Evolutionary conservation across 2,329 filamentous ascomycete genomes (phyloP), one percentile per base, ranked within the genome.

Genomic region (Chaetomiaceae sp.): DNA sequence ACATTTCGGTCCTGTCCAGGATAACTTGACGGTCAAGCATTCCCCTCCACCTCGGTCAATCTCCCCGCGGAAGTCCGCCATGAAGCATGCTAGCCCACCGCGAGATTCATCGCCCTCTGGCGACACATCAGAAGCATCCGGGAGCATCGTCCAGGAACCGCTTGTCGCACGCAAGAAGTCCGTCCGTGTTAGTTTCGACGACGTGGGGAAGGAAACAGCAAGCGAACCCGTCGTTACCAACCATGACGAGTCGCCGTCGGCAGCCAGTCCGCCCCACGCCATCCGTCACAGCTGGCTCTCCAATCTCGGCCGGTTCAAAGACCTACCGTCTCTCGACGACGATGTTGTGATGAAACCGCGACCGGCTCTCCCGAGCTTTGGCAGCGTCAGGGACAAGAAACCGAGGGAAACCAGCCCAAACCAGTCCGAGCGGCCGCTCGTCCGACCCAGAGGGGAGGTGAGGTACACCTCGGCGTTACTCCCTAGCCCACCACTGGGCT

Each of bases 161-260:
- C 43, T 60, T 2, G 27, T 66, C 1, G 60, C 68, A 16, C 73
- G 79, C 53, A 89, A 82, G 68, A 89, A 85, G 66, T 78, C 75
- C 34, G 79, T 79, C 1, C 76, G 87, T 20, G 87, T 91, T 41
- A 96, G 89, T 68, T 96, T 90, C 63, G 85, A 89, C 56, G 85
- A 89, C 44, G 76, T 78, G 30, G 74, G 69, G n/a, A 78, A 75
- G 8, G 69, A 78, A 9, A 69, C 81, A 2, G 73, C 81, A 19
- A 77, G 75, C 6, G 73, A 81, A 45, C 67, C 74, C 9, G 67
- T 68, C 7, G 61, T 66, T 9, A 57, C 65, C 4, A 60, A 66
- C 2, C 66, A 71, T 39, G 58, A 65, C 1, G 72, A 73, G 7
- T 71, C 73, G 1, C 67, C 73, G 4, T 53, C 69, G 17, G 46